Base-by-base conservation (phyloP, 177 flowering plant genomes). In the Vitis hybrid region DNA sequence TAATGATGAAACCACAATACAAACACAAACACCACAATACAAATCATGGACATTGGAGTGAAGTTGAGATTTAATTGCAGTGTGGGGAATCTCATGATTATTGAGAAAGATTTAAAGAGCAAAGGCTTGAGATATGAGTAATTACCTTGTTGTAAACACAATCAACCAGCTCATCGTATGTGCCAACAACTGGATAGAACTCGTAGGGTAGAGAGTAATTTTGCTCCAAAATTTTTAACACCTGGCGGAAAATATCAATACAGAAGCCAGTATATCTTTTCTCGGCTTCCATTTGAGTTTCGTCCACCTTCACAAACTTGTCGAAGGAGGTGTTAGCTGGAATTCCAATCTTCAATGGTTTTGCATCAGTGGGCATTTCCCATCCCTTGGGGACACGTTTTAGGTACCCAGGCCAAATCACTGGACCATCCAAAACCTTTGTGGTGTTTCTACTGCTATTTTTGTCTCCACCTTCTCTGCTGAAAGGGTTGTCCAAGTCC, bases 351-450 rank as follows among this genome's bases (percentile, higher is more conserved):
- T 52, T 75, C 70, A 85, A 10, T 2, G 62, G 74, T 67, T 72
- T 77, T 50, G 21, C 68, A 63, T 46, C 11, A 11, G 50, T 76
- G 40, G 84, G 86, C 81, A 81, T 73, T 14, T 50, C 67, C 83
- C 83, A 81, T 17, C 86, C 85, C 68, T 56, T 65, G 3, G 86
- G 89, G 9, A 4, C 30, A 12, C 74, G 17, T 0, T 60, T 56
- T 18, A 67, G 60, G 11, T 77, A 54, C 2, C 81, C 85, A 0
- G 87, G 86, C 90, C 87, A 86, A 70, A 67, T 57, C 32, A 82
- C 81, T 0, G 24, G 11, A 13, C 72, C 56, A 32, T 51, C 35
- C 49, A 78, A 65, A 8, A 52, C 61, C 19, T 56, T 52, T 14
- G 8, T 17, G 12, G 0, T 19, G 15, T 49, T 27, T 3, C 52